These are phyloP conservation scores for Centrapalus pauciflorus DNA, from an alignment of 129 eudicot genomes.

Conservation along the genomic window DNA sequence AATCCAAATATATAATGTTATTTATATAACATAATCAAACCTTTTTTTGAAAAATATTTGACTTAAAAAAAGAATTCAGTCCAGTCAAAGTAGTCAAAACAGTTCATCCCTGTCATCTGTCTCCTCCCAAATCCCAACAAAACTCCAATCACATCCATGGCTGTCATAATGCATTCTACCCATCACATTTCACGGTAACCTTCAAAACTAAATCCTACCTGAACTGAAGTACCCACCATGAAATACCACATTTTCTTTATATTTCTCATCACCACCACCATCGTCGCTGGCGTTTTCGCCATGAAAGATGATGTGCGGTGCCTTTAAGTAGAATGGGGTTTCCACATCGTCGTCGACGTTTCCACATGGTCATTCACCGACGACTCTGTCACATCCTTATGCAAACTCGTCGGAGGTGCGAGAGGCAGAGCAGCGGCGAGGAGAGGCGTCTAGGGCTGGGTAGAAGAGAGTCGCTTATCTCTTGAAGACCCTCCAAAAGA, in stretches of 20 bases:
- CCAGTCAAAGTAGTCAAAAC: conserved; percentile 24
- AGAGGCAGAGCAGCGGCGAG: too few relatives aligned
- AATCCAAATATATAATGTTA: too few relatives aligned
- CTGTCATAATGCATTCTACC: too few relatives aligned
- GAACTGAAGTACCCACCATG: conserved; percentile 4
- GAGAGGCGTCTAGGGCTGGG: too few relatives aligned
- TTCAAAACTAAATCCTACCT: conserved; percentile 14
- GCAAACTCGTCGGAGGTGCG: conserved; percentile 60
- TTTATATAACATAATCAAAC: too few relatives aligned
- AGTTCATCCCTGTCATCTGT: conserved; percentile 34
- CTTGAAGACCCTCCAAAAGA: too few relatives aligned
- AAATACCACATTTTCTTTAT: not conserved
- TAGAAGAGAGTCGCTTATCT: too few relatives aligned
- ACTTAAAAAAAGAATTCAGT: conserved; percentile 23
- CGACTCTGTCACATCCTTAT: conserved; percentile 42
- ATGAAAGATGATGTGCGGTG: conserved; percentile 65
- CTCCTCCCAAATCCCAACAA: conserved; percentile 23
- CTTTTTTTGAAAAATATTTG: not conserved
- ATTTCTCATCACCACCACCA: conserved; percentile 1
- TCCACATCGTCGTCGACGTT: conserved; percentile 38
- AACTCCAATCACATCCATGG: conserved; percentile 9
- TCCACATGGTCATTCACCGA: conserved; percentile 52
- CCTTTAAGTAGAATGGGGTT: conserved; percentile 48
- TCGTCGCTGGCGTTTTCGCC: conserved; percentile 17
- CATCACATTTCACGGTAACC: not conserved